phyloP scores from a whole-genome alignment of 352 stramenopile genomes.

The Pythium pyrilobum region DNA sequence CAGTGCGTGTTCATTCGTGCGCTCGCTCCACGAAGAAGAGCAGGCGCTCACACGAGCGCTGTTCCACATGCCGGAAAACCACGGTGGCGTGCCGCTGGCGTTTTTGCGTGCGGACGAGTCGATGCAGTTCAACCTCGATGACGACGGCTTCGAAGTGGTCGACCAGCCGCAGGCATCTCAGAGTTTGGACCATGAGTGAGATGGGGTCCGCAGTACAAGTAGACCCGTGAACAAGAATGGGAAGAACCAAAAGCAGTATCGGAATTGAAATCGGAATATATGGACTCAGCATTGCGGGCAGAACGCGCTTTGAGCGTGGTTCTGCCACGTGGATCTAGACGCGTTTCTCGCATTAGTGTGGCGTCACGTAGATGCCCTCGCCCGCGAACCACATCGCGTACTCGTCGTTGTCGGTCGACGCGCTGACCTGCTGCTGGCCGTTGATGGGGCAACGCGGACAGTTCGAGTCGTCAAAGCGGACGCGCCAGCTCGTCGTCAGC shows the following conservation, averaged over 20 bases:
- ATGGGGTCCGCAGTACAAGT: too few relatives aligned
- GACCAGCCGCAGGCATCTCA: conserved; percentile 13
- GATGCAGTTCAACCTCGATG: conserved; percentile 71
- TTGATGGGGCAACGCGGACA: conserved; percentile 81
- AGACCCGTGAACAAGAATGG: too few relatives aligned
- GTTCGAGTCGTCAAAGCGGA: conserved; percentile 75
- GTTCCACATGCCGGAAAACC: conserved; percentile 68
- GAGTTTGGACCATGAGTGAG: not conserved
- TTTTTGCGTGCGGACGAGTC: conserved; percentile 70
- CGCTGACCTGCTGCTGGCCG: conserved; percentile 81
- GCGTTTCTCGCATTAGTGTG: not conserved
- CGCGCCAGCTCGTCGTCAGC: conserved; percentile 39
- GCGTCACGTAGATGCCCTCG: conserved; percentile 73
- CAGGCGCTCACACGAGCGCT: conserved; percentile 42
- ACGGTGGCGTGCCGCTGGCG: conserved; percentile 58
- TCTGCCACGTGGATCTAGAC: too few relatives aligned
- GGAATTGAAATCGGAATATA: too few relatives aligned
- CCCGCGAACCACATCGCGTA: conserved; percentile 71
- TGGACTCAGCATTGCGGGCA: too few relatives aligned
- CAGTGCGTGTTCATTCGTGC: conserved; percentile 41
- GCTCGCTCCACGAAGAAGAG: conserved; percentile 42
- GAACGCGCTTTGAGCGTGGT: too few relatives aligned
- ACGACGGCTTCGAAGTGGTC: conserved; percentile 79
- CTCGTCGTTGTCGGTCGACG: conserved; percentile 35
- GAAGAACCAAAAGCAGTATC: too few relatives aligned